Conservation (phyloP, 345 rosid species). For the Nasturtium officinale region DNA sequence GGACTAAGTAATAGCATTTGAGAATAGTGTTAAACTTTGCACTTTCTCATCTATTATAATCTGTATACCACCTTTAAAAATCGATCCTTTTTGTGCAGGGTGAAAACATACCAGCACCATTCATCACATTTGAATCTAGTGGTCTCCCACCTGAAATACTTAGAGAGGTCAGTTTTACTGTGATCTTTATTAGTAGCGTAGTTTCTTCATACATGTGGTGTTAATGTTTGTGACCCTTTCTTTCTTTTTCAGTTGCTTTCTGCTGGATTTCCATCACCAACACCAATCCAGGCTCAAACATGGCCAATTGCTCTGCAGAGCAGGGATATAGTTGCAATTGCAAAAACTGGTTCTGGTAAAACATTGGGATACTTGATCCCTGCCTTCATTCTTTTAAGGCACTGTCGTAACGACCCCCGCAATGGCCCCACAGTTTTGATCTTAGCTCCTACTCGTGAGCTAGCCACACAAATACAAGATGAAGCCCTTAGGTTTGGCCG, state of each 20-base stretch:
- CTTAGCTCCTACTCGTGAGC: conserved; percentile 94
- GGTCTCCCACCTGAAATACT: conserved; percentile 93
- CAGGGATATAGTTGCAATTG: conserved; percentile 94
- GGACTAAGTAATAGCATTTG: conserved; percentile 47
- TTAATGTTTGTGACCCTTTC: conserved; percentile 15
- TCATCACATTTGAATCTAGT: conserved; percentile 86
- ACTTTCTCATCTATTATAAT: conserved; percentile 21
- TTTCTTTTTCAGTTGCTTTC: conserved; percentile 65
- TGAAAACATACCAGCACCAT: conserved; percentile 87
- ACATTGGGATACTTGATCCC: conserved; percentile 96
- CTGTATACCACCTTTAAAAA: conserved; percentile 11
- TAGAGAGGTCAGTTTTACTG: conserved; percentile 68
- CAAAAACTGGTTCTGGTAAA: conserved; percentile 99
- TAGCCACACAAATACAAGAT: conserved; percentile 96
- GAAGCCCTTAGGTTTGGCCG: conserved; percentile 85
- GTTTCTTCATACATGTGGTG: not conserved
- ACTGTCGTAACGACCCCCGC: conserved; percentile 64
- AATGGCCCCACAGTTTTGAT: conserved; percentile 90
- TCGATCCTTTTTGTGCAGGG: conserved; percentile 59
- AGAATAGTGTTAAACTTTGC: conserved; percentile 40
- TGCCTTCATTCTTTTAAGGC: conserved; percentile 80
- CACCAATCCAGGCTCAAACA: conserved; percentile 99
- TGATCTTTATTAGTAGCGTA: not conserved
- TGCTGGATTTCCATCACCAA: conserved; percentile 89
- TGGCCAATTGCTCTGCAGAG: conserved; percentile 95